Base-by-base conservation (phyloP, 2,329 filamentous ascomycete genomes). In the Colletotrichum trifolii region DNA sequence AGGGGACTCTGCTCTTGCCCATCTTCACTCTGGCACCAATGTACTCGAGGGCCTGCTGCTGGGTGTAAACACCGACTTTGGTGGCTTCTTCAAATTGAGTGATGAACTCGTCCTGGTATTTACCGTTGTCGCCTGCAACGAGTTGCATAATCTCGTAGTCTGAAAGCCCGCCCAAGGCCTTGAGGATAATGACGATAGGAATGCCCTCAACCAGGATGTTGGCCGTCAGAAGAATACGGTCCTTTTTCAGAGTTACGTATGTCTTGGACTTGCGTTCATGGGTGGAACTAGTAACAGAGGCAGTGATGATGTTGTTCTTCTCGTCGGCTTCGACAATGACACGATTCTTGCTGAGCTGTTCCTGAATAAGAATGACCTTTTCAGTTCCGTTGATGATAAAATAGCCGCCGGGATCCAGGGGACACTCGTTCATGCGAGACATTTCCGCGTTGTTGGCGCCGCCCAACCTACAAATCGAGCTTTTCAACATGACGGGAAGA, bases 251-350 rank as follows among this genome's bases (percentile, higher is more conserved):
- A 12, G 95, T 87, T 55, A 99, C 93, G 72, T 98, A 97, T 60
- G 93, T 97, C 82, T 99, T 99, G 10, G 96, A 97, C 78, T 98
- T 97, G 72, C 96, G 88, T 77, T 98, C 96, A 77, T 97, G 94
- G 1, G 96, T 98, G 36, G 96, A 97, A 87, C 94, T 96, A 8
- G 94, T 99, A 36, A 98, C 96, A 2, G 96, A 98, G 42, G 96
- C 96, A 70, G 95, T 93, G 61, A 98, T 95, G 69, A 97, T 89
- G 66, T 92, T 92, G 79, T 97, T 98, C 81, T 97, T 97, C 56
- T 90, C 86, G 72, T 95, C 92, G 60, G 93, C 90, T 79, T 99
- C 96, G 13, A 99, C 95, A 75, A 99, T 97, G 73, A 99, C 92
- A 82, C 96, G 89, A 79, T 99, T 99, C 86, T 99, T 99, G 85